Base-by-base conservation (phyloP, 768 basidiomycete species). In the Boletus patriciae region DNA sequence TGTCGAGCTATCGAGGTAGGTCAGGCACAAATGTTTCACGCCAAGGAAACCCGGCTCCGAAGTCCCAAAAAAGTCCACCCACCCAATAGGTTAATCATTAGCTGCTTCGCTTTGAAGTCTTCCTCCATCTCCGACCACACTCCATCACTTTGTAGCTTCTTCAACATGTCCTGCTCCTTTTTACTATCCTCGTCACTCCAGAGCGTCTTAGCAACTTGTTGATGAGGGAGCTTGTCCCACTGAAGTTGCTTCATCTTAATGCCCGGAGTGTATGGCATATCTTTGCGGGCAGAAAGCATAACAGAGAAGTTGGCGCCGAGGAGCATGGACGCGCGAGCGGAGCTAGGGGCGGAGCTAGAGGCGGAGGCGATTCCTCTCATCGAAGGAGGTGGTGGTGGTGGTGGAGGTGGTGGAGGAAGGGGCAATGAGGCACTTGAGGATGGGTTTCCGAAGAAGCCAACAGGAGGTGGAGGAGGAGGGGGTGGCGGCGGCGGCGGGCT, bases 161-260 rank as follows among this genome's bases (percentile, higher is more conserved):
- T 80, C 42, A 94, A 73, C 81, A 94, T 92, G 62, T 91, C 87
- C 58, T 83, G 77, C 66, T 93, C 91, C 66, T 85, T 86, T 62
- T 84, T 77, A 36, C 55, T 51, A 50, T 77, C 76, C 57, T 92
- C 90, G 38, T 81, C 81, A 50, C 80, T 88, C 90, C 94, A 99
- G 15, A 98, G 76, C 0, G 95, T 98, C 68, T 88, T 89, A 1
- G 78, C 78, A 34, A 93, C 86, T 64, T 91, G 87, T 61, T 90
- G 87, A 55, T 93, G 93, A 23, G 91, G 86, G n/a, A 99, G 80
- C 67, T 98, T 98, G 70, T 98, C 95, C 96, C 96, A 99, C 68
- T 98, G 95, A 53, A 99, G 77, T 70, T 98, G 94, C 70, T 98
- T 98, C 90, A 98, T 94, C 80, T 94, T 94, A 36, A 85, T 90